Evolutionary conservation across 768 basidiomycete genomes (phyloP), one percentile per base, ranked within the genome.

Genomic region (Cystobasidium onofrii): DNA sequence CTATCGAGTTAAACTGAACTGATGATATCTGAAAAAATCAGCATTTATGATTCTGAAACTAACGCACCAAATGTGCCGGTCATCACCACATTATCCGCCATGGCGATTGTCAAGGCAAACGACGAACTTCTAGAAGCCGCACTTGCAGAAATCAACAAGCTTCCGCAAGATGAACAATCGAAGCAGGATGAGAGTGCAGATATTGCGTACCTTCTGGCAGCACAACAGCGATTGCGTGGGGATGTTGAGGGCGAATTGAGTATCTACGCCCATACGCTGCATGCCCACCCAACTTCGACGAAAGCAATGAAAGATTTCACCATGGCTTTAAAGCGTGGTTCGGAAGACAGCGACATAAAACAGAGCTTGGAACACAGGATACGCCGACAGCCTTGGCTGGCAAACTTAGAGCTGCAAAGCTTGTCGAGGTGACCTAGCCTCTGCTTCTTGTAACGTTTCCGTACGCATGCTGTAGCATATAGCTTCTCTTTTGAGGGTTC

Each of bases 101-200:
- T 75, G 44, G 75, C 75, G 10, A 75, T 73, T 27, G 29, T 65
- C 17, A 20, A 1, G 3, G 25, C 31, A 3, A 70, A 75, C 43
- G 75, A 46, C 17, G 75, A 65, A n/a, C 62, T 75, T 25, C 73
- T 75, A 10, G 72, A 75, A 41, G 75, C 75, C 2, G 70, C 75
- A 7, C 34, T 75, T 18, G 66, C 74, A 20, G 74, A 75, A 36
- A 62, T 75, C 54, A 29, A 57, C 25, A 67, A 62, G 57, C 69
- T 75, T 1, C 50, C 74, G 17, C 17, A 20, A 9, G 74, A 75
- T 27, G 33, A 72, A 33, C 70, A 63, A 39, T 13, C 34, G 1
- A 29, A 61, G 39, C 70, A 74, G 43, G 74, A 75, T 34, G 66
- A 29, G 1, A 23, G 29, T 20, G 67, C 50, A 15, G 57, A 75